These are phyloP conservation scores for Cadophora gregata DNA, from an alignment of 2,329 filamentous ascomycete genomes.

Conservation along the genomic window DNA sequence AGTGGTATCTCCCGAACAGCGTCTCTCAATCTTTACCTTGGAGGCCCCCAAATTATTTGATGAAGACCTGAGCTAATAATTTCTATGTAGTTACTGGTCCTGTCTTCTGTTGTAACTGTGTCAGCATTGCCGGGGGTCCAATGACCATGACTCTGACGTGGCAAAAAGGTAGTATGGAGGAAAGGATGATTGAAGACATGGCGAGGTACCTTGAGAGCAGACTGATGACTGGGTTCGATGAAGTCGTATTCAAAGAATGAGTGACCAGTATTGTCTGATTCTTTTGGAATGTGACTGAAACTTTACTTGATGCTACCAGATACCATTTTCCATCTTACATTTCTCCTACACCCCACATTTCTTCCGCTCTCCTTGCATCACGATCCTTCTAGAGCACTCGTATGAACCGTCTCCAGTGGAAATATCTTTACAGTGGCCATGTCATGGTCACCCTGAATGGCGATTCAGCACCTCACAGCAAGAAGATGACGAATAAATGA, in stretches of 20 bases:
- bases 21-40: not conserved
- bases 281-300: not conserved
- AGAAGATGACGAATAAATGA: not conserved
- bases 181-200: slow-evolving; percentile 2
- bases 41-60: not conserved
- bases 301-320: not conserved
- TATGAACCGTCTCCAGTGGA: slow-evolving; percentile 15
- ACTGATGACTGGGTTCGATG: not conserved
- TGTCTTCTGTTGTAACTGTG: slow-evolving; percentile 3
- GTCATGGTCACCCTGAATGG: slow-evolving; percentile 6
- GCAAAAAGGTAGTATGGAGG: slow-evolving; percentile 3
- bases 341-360: not conserved
- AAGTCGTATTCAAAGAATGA: not conserved
- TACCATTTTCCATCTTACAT: not conserved
- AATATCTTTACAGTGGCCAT: slow-evolving; percentile 13
- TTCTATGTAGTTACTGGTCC: slow-evolving; percentile 9
- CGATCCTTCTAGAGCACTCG: not conserved
- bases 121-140: slow-evolving; percentile 12
- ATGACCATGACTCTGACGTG: slow-evolving; percentile 14
- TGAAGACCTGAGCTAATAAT: not conserved
- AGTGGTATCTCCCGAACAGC: not conserved
- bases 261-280: not conserved
- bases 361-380: not conserved
- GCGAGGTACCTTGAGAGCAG: not conserved
- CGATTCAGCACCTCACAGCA: not conserved